Evolutionary conservation across 768 basidiomycete species (phyloP), one percentile per base, ranked within the genome.

Genomic region (Termitomyces sp.): DNA sequence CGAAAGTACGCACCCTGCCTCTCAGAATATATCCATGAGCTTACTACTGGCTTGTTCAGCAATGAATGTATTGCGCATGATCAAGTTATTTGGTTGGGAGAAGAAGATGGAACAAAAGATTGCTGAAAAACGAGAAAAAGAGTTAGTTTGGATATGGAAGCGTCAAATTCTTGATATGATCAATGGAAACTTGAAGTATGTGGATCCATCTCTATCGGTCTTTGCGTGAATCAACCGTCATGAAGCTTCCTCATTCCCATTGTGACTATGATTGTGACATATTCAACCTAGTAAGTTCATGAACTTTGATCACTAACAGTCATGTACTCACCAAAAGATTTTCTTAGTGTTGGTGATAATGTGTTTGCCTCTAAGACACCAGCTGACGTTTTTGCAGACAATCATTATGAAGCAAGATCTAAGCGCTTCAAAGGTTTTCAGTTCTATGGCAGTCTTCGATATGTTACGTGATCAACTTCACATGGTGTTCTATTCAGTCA

Each of bases 61-160:
- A 5, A 75, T 86, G 67, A 81, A 80, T 57, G 81, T 84, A 20
- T 70, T 87, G 14, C 80, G 87, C 17, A 88, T 89, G 83, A 76
- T 89, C 68, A 90, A 91, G 71, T 73, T 90, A 46, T 89, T 91
- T 65, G 89, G 80, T 8, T 83, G 89, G 81, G 81, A 86, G 78
- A 78, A 80, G 60, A 79, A 82, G 51, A 81, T 88, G 67, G 74
- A 81, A 29, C 69, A 78, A 12, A 77, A 78, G 54, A 75, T 93
- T 50, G 72, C 78, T 25, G 78, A 79, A 36, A 84, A 83, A 65
- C 81, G 90, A 61, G 81, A 86, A 48, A 80, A 80, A 4, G 91
- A 92, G 70, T 72, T 92, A 15, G 60, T 66, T 4, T 80, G 78
- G 71, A 74, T 87, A 46, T 81, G 79, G 76, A 82, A 80, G 66